Evolutionary conservation across 2,329 filamentous ascomycete genomes (phyloP).

Genomic region (Nemania serpens): DNA sequence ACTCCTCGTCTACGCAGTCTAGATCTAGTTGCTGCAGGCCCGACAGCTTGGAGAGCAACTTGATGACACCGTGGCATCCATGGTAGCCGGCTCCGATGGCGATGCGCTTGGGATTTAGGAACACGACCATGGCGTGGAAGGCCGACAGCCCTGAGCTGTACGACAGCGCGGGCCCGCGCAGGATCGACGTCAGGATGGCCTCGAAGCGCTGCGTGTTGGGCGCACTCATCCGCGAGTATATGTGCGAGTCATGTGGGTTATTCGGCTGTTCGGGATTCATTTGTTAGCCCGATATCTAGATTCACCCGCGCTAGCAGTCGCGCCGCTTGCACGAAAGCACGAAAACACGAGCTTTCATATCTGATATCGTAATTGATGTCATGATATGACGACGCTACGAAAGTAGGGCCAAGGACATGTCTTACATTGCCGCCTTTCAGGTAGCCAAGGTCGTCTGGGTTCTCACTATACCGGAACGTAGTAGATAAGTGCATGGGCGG

Average conservation of each 20-base stretch:
- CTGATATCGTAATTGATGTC: not conserved
- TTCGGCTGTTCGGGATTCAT: constrained; percentile 46
- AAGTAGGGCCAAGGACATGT: not conserved
- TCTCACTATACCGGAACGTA: constrained; percentile 78
- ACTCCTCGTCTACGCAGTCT: constrained; percentile 65
- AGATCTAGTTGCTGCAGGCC: constrained; percentile 75
- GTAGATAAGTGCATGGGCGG: constrained; percentile 90
- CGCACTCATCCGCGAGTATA: constrained; percentile 82
- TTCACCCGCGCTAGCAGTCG: too few species aligned
- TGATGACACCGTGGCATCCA: constrained; percentile 86
- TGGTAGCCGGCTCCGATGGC: constrained; percentile 89
- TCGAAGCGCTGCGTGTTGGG: constrained; percentile 88
- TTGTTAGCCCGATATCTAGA: constrained; percentile 1
- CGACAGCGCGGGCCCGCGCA: constrained; percentile 71
- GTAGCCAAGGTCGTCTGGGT: constrained; percentile 67
- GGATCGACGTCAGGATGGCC: constrained; percentile 73
- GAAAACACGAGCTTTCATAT: not conserved
- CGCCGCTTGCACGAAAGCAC: not conserved
- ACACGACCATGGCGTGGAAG: constrained; percentile 86
- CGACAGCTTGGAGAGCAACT: constrained; percentile 73
- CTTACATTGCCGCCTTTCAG: constrained; percentile 62
- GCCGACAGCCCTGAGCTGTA: constrained; percentile 87
- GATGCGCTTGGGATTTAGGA: constrained; percentile 79
- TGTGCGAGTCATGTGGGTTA: constrained; percentile 64
- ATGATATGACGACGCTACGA: not conserved